Evolutionary conservation across 1,284 basidiomycete genomes (phyloP).

Genomic region (Omphalotus olearius): DNA sequence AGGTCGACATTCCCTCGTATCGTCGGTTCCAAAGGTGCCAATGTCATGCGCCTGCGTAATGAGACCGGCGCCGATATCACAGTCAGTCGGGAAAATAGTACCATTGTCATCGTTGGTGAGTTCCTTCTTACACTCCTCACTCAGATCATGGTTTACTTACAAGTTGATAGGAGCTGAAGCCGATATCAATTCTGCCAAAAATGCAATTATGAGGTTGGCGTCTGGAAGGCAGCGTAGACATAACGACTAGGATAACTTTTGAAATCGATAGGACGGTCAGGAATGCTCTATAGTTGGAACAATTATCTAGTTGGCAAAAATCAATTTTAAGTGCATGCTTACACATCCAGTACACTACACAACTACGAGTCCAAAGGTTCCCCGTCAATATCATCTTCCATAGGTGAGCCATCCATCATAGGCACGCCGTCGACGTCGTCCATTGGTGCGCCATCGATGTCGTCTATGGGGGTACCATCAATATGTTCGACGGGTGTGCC

Average conservation of each 20-base stretch:
- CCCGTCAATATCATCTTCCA: slow-evolving; percentile 32
- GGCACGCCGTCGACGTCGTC: slow-evolving; percentile 34
- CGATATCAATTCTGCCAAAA: slow-evolving; percentile 73
- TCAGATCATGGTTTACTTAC: slow-evolving; percentile 3
- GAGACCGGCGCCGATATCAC: slow-evolving; percentile 90
- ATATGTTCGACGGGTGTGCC: slow-evolving; percentile 41
- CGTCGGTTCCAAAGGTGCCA: slow-evolving; percentile 85
- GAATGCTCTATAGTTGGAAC: too few relatives aligned
- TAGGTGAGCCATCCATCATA: slow-evolving; percentile 48
- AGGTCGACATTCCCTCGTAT: slow-evolving; percentile 80
- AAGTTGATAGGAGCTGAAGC: slow-evolving; percentile 52
- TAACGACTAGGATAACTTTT: slow-evolving; percentile 15
- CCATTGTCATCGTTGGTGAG: slow-evolving; percentile 81
- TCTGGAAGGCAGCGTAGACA: slow-evolving; percentile 42
- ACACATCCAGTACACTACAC: neutral
- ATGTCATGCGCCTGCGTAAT: slow-evolving; percentile 76
- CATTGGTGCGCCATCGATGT: slow-evolving; percentile 35
- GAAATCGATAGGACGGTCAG: too few relatives aligned
- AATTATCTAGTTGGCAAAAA: too few relatives aligned
- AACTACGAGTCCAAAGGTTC: slow-evolving; percentile 24
- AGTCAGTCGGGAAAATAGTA: slow-evolving; percentile 69
- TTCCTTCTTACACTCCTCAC: slow-evolving; percentile 13
- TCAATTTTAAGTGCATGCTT: too few relatives aligned
- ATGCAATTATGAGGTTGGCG: slow-evolving; percentile 73
- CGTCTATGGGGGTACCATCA: slow-evolving; percentile 33